Base-by-base conservation (phyloP, 192 early-diverging fungal species). In the Geranomyces michiganensis region DNA sequence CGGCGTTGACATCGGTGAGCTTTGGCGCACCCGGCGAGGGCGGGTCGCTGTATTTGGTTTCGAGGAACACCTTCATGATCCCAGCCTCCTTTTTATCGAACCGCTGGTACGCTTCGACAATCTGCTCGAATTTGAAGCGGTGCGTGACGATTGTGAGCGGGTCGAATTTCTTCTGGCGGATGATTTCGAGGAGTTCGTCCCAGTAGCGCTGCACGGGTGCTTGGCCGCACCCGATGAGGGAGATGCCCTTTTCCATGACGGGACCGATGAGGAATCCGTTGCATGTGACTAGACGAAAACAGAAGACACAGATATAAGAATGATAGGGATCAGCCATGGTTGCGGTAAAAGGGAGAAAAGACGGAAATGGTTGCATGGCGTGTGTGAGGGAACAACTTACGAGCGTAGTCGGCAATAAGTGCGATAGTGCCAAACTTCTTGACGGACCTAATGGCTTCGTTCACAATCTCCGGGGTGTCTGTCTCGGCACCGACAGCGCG, bases 381-480 rank as follows among this genome's bases (percentile, higher is more conserved):
- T n/a, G n/a, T n/a, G n/a, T n/a, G n/a, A n/a, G n/a, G n/a, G n/a
- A 10, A 10, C 33, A 9, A 65, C 29, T n/a, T 49, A 26, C 78
- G 82, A 22, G 79, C 76, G 63, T 87, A 85, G 59, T 85, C 84
- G 8, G 78, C 84, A 70, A 85, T 87, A 7, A 87, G 27, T 27
- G 78, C 59, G 15, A 87, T 69, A 31, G 73, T 82, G 9, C 84
- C 85, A 66, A 79, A 77, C 70, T 84, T 84, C 61, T 75, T 82
- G 36, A 79, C 77, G 8, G 78, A 59, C 29, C 75, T 60, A 46
- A 87, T 66, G 67, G 72, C 64, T 61, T 87, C 85, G 44, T 84
- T 83, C 10, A 83, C 53, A 43, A 76, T 62, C 58, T 87, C 86
- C 48, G 55, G 63, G 21, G 82, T 76, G 62, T 87, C 85, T 17